Conservation (phyloP, 2,329 filamentous ascomycete genomes). For the Xylaria sp. region DNA sequence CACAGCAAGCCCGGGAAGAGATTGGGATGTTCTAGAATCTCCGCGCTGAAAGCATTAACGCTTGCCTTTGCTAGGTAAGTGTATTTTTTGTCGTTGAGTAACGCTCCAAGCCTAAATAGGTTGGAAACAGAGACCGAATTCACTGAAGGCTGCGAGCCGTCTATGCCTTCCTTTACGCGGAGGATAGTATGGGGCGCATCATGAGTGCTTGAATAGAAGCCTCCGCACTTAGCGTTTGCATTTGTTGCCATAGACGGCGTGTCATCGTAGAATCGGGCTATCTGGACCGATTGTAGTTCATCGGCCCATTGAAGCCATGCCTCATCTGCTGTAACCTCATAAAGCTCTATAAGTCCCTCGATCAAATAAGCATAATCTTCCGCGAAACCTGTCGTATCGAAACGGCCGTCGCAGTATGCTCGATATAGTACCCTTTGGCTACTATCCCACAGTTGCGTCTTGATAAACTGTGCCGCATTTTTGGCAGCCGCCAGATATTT, state of each 20-base stretch:
- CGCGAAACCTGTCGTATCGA: conserved; percentile 78
- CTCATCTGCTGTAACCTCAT: conserved; percentile 82
- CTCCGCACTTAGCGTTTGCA: conserved; percentile 60
- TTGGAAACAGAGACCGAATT: conserved; percentile 91
- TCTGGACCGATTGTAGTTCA: conserved; percentile 79
- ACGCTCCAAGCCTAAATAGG: conserved; percentile 78
- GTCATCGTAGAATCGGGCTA: conserved; percentile 79
- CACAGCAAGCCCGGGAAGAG: conserved; percentile 85
- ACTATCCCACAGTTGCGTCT: conserved; percentile 75
- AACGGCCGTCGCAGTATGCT: conserved; percentile 74
- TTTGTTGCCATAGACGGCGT: conserved; percentile 49
- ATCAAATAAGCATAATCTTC: conserved; percentile 96
- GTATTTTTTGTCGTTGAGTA: conserved; percentile 75
- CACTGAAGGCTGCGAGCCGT: conserved; percentile 87
- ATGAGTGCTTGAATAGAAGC: conserved; percentile 77
- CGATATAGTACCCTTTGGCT: conserved; percentile 72
- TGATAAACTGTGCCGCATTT: conserved; percentile 77
- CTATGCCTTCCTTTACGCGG: conserved; percentile 94
- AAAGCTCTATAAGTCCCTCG: conserved; percentile 83
- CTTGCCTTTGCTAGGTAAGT: conserved; percentile 74
- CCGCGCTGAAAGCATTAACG: conserved; percentile 86
- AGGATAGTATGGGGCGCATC: conserved; percentile 77
- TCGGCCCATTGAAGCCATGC: conserved; percentile 83
- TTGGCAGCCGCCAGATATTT: conserved; percentile 73
- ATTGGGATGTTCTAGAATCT: conserved; percentile 93